Evolutionary conservation across 768 basidiomycete genomes (phyloP), one percentile per base, ranked within the genome.

Genomic region (Suillus tomentosus): DNA sequence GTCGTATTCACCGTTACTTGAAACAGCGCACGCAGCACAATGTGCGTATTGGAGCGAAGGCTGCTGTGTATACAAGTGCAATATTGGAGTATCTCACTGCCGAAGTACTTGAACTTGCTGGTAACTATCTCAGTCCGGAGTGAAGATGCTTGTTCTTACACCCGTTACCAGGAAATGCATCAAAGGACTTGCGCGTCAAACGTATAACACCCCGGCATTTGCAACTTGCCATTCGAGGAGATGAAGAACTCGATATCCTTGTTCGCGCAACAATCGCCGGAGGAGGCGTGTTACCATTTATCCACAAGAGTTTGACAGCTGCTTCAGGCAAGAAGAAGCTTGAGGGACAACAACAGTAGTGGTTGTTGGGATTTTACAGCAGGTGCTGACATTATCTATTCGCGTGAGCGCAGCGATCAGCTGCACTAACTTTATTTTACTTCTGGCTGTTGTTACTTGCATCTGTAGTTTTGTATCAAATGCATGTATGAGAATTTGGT

Each of bases 71-170:
- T 77, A 94, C 94, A n/a, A 89, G 92, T 43, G 95, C 96, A 39
- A 95, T 97, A 69, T 83, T 97, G 62, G 96, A 99, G 77, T 98
- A 99, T 74, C 83, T 99, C 60, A 96, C 95, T 0, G 96, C 96
- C 11, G 96, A 99, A 74, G 96, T 99, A 10, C 80, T 99, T 60
- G 96, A 98, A 75, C 86, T 98, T 58, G 96, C 96, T 62, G 96
- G 95, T 95, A 68, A 66, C 90, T 47, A 13, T 1, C 15, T 15
- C 37, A 4, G 10, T 64, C 6, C 53, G 7, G 27, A 27, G 15
- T 31, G 43, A 8, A 9, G 22, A 9, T 43, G n/a, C 22, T 64
- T 19, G 65, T 24, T 11, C 45, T 39, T 42, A 51, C 17, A 57
- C 31, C 27, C 11, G 37, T 27, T 7, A 22, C 13, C 14, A 96